Percentiles rank a stretch among this genome's conserved stretches.
Conservation (phyloP, 2,329 filamentous ascomycete species). For the Calonectria pseudoreteaudii region DNA sequence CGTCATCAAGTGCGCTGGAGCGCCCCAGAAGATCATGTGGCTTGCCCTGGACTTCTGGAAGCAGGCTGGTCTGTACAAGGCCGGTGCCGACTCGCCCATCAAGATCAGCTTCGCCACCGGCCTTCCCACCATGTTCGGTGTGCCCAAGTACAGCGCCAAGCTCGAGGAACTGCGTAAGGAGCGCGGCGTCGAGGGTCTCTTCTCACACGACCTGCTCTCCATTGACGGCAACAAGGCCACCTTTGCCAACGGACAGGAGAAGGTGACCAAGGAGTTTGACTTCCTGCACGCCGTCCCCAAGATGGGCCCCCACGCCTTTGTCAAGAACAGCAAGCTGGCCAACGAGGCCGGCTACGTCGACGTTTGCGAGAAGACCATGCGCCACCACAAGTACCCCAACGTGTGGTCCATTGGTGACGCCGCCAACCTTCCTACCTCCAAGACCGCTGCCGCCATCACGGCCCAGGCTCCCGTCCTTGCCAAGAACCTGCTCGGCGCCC, state of each 20-base stretch:
- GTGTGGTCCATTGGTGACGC: constrained; percentile 71
- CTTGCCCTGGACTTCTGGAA: constrained; percentile 71
- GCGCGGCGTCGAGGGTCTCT: constrained; percentile 67
- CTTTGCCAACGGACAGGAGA: constrained; percentile 59
- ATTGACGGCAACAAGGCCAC: constrained; percentile 65
- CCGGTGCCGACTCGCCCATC: constrained; percentile 56
- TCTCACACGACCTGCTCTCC: constrained; percentile 67
- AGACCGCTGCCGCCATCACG: constrained; percentile 66
- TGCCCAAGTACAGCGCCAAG: constrained; percentile 68
- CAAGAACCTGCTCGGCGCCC: constrained; percentile 56
- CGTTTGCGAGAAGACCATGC: constrained; percentile 64
- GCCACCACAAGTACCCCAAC: constrained; percentile 65
- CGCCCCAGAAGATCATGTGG: constrained; percentile 73
- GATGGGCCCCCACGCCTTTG: constrained; percentile 67
- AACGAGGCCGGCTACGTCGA: constrained; percentile 69
- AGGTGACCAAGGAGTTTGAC: constrained; percentile 63
- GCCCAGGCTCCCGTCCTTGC: constrained; percentile 64
- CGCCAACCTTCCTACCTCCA: constrained; percentile 68
- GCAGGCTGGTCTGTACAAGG: constrained; percentile 61
- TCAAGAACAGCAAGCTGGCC: constrained; percentile 65
- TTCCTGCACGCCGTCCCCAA: constrained; percentile 69
- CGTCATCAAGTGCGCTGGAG: constrained; percentile 70
- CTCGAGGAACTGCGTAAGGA: constrained; percentile 66
- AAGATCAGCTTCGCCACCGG: constrained; percentile 68
- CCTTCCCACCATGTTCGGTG: constrained; percentile 68